Conservation (phyloP, 2,329 filamentous ascomycete genomes). For the Tolypocladium pustulatum region DNA sequence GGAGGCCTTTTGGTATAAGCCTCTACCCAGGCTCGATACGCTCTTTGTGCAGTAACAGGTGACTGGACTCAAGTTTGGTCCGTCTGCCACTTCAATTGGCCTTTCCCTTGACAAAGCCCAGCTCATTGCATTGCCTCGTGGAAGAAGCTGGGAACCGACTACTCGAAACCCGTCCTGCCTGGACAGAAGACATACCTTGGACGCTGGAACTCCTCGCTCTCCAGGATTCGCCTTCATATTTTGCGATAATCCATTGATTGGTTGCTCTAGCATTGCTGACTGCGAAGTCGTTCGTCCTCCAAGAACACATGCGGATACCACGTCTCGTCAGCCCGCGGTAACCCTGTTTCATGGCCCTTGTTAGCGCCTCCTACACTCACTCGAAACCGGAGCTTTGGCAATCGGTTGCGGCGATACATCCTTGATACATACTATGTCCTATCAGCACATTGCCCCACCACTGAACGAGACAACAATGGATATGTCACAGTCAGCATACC, state of each 20-base stretch:
- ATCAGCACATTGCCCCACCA: slow-evolving; percentile 36
- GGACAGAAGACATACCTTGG: neutral
- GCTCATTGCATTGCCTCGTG: neutral
- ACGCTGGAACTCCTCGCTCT: neutral
- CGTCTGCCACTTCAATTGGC: neutral
- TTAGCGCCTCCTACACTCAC: slow-evolving; percentile 18
- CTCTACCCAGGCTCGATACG: neutral
- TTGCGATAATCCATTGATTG: neutral
- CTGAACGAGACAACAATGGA: slow-evolving; percentile 30
- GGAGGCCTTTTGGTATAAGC: neutral
- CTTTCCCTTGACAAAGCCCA: neutral
- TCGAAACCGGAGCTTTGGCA: slow-evolving; percentile 20
- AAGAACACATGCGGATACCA: neutral
- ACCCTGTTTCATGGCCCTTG: slow-evolving; percentile 23
- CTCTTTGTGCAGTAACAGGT: neutral
- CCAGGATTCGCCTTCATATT: neutral
- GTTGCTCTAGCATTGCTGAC: neutral
- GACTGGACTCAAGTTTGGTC: neutral
- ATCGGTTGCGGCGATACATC: slow-evolving; percentile 9
- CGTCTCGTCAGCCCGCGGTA: neutral
- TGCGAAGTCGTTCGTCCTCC: neutral
- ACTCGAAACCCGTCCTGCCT: neutral
- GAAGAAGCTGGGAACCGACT: neutral
- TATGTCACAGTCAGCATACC: slow-evolving; percentile 25
- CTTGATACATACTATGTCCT: slow-evolving; percentile 26